Evolutionary conservation across 371 early-diverging fungal species (phyloP), one percentile per base, ranked within the genome.

Genomic region (Rhizopus microsporus): DNA sequence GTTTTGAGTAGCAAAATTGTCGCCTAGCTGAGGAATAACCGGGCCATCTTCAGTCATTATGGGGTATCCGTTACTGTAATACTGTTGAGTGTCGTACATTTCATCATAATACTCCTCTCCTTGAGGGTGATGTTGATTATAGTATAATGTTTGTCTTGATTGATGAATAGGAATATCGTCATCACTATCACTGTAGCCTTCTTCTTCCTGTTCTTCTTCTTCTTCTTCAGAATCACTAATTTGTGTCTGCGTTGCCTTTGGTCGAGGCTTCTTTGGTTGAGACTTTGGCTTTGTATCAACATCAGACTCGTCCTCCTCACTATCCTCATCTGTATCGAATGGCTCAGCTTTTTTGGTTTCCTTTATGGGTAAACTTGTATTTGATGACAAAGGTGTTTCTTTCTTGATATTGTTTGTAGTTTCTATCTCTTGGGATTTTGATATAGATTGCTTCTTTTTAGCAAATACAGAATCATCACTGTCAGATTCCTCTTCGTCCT

Each of bases 1-100:
- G 52, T 75, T 67, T 55, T 71, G 74, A 5, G 69, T 72, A 9
- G 72, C 72, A 52, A 68, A 72, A 30, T 54, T 29, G 51, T 68
- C 68, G 3, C 68, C 68, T 6, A 68, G 57, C 38, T 59, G 63
- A 50, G 68, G 68, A 57, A 68, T 78, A 0, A 73, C 49, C 37
- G 79, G 79, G 1, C 74, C 79, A 48, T 75, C 73, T 49, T 75
- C 74, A 3, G 57, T 52, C 8, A 35, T 17, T 6, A 43, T 48
- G 0, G 64, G 52, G 23, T 30, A 53, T 29, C 54, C 56, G 37
- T 56, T 31, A 9, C 39, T 48, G 31, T 48, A 32, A 38, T 46
- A n/a, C 45, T 49, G 7, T 16, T 29, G 15, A 7, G 46, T 29
- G 6, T 33, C 37, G 38, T 50, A 50, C 51, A 50, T 50, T 38